Evolutionary conservation across 257 asterid species (phyloP), one percentile per base, ranked within the genome.

Genomic region (Nicotiana paniculata): DNA sequence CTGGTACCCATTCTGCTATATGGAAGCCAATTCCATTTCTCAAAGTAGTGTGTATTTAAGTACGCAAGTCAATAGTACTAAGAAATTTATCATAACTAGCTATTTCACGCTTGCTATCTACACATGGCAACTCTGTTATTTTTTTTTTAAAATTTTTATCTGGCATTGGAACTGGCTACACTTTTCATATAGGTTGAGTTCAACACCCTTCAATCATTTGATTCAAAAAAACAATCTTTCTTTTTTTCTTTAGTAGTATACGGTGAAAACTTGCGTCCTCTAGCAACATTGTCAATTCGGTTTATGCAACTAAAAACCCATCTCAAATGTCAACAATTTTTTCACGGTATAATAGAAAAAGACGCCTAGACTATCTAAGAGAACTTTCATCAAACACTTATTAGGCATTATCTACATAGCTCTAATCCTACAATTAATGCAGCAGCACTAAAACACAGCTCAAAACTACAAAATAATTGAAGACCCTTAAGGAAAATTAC

Each of bases 311-410:
- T 69, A 26, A 33, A 55, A 64, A 16, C 4, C 39, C 4, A 72
- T 72, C 28, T 13, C 61, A 3, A 11, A 30, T 11, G 12, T 17
- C 59, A 5, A 13, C 2, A 21, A 58, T 82, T 13, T 3, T 17
- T 21, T 2, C 11, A 11, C 9, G 21, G 53, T 4, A 51, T 30
- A 48, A 58, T 24, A 12, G 51, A 15, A 18, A 21, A 21, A 32
- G 32, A 48, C 17, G 64, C 15, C 0, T 18, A 10, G 12, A 67
- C 57, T 16, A 82, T 35, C 89, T 28, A 30, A 84, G 54, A 80
- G 96, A 87, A 77, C 63, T 90, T 91, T 64, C 80, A 89, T 89
- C 96, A 75, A 95, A 90, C 93, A 88, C 67, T 28, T 90, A n/a
- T 1, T 9, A 18, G 54, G 82, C 90, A n/a, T 13, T 16, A 28